A percentile compares a stretch with the other conserved stretches of the same genome.
Conservation (phyloP, 176 grass and related monocot species). For the Panicum miliaceum region DNA sequence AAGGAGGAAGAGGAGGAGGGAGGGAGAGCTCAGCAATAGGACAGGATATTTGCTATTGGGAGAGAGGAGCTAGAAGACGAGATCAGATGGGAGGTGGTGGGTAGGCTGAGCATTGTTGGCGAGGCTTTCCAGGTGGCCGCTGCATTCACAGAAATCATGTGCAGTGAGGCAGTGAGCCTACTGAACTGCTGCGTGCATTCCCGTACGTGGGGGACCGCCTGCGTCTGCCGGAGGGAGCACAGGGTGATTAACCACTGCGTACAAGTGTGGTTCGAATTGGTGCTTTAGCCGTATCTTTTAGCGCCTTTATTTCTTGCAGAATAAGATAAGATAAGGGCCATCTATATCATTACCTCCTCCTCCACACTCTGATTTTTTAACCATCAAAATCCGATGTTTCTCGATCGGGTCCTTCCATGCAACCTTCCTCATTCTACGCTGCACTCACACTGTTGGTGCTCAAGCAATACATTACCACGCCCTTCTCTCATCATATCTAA, state of each 20-base stretch:
- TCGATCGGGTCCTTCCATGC: too few species aligned
- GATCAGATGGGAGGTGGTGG: neutral
- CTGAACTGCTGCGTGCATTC: neutral
- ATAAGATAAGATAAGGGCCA: too few species aligned
- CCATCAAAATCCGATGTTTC: too few species aligned
- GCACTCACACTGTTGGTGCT: too few species aligned
- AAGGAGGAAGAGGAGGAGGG: neutral
- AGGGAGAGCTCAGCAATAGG: slow-evolving; percentile 28
- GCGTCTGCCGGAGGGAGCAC: neutral
- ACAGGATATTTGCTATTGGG: slow-evolving; percentile 2
- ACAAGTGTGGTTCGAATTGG: neutral
- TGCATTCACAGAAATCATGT: neutral
- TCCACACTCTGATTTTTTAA: too few species aligned
- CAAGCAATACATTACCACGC: too few species aligned
- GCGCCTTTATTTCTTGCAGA: too few species aligned
- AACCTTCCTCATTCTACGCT: too few species aligned
- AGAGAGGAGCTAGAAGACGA: neutral
- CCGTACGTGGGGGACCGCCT: neutral
- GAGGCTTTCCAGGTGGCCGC: slow-evolving; percentile 1
- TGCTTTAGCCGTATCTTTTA: too few species aligned
- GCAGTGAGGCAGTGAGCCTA: neutral
- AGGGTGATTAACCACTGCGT: neutral
- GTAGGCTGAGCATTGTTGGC: neutral
- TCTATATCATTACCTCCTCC: too few species aligned
- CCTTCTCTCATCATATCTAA: too few species aligned